Conservation (phyloP, 2,329 filamentous ascomycete genomes). For the Pseudohalonectria lignicola region DNA sequence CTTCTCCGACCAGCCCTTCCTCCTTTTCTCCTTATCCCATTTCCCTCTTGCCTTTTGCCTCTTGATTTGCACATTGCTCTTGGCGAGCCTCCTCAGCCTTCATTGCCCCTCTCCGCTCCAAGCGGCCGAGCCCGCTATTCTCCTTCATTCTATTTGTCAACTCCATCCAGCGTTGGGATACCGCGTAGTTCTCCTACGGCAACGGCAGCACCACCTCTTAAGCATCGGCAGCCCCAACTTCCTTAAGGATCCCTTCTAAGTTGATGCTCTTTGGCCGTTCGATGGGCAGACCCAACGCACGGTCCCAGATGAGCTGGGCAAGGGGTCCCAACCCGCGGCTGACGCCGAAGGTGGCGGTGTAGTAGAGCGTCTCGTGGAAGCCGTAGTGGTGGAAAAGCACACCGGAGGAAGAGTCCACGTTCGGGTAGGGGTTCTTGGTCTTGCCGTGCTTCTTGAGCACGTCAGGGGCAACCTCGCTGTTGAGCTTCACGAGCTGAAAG, state of each 20-base stretch:
- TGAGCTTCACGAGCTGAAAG: constrained; percentile 89
- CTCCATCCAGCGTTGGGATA: too few relatives aligned
- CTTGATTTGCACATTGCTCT: too few relatives aligned
- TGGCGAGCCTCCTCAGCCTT: too few relatives aligned
- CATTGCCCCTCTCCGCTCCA: too few relatives aligned
- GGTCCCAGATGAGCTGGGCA: constrained; percentile 92
- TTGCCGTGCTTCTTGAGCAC: constrained; percentile 94
- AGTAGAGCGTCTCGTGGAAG: constrained; percentile 95
- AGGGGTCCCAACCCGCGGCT: constrained; percentile 71
- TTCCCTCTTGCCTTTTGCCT: too few relatives aligned
- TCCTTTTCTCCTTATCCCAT: too few relatives aligned
- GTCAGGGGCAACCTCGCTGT: constrained; percentile 79
- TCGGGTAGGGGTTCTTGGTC: constrained; percentile 96
- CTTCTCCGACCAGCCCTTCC: too few relatives aligned
- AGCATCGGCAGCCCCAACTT: too few relatives aligned
- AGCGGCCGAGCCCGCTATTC: too few relatives aligned
- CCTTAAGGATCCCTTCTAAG: constrained; percentile 70
- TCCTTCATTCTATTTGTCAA: too few relatives aligned
- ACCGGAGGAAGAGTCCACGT: constrained; percentile 87
- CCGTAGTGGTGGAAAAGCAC: constrained; percentile 98
- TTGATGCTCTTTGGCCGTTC: constrained; percentile 98
- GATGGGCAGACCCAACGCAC: constrained; percentile 85
- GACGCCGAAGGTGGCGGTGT: constrained; percentile 64
- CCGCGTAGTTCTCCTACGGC: too few relatives aligned
- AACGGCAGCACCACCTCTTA: too few relatives aligned